A percentile compares a stretch with the other conserved stretches of the same genome.
phyloP scores from a whole-genome alignment of 1,284 basidiomycete genomes.

The Apiotrichum akiyoshidainum region DNA sequence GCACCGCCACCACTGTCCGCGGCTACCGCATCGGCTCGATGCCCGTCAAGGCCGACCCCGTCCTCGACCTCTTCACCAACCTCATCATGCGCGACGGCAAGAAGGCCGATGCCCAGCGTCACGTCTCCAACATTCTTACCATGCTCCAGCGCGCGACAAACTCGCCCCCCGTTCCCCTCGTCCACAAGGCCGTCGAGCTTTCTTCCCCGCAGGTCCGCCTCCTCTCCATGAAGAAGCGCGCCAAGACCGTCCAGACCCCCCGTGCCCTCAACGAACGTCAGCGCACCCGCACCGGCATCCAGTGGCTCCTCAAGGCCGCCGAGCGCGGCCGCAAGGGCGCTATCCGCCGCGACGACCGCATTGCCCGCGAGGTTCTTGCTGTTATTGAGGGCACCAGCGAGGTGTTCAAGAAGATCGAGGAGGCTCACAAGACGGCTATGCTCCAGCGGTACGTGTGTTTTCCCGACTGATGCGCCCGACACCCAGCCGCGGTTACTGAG shows the following conservation, averaged over 20 bases:
- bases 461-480: no score
- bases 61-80: conserved; percentile 68
- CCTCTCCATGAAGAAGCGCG: conserved; percentile 57
- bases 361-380: conserved; percentile 70
- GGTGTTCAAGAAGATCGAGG: conserved; percentile 60
- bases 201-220: conserved; percentile 65
- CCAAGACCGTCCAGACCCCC: conserved; percentile 65
- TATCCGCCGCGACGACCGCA: conserved; percentile 60
- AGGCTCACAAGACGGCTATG: conserved; percentile 68
- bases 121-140: conserved; percentile 60
- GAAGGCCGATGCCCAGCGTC: conserved; percentile 62
- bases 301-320: conserved; percentile 64
- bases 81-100: conserved; percentile 66
- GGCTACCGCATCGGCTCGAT: conserved; percentile 49
- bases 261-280: conserved; percentile 72
- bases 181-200: conserved; percentile 64
- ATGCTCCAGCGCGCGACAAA: conserved; percentile 65
- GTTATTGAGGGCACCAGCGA: conserved; percentile 62
- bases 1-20: conserved; percentile 5
- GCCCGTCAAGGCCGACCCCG: conserved; percentile 71
- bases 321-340: conserved; percentile 55
- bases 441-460: conserved; percentile 66
- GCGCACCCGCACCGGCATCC: conserved; percentile 63
- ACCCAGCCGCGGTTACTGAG: no score
- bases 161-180: conserved; percentile 68